Percentiles rank a stretch among this genome's conserved stretches.
Conservation (phyloP, 139 green algal genomes). For the Limnomonas spitsbergensis region DNA sequence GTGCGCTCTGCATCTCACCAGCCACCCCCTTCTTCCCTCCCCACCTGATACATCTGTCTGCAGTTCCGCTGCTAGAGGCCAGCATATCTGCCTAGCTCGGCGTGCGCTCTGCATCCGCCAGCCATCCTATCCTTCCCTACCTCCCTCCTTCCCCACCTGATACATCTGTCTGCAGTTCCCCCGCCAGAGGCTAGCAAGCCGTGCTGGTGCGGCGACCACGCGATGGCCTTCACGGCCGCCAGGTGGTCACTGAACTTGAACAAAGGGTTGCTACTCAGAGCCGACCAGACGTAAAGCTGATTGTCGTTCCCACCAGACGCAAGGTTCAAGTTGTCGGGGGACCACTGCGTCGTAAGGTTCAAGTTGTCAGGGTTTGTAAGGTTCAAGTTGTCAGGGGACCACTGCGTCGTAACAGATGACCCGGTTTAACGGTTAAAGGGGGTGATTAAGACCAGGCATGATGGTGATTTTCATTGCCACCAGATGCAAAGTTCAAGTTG, state of each 20-base stretch:
- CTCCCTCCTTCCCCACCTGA: slow-evolving; percentile 59
- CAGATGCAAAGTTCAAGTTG: slow-evolving; percentile 73
- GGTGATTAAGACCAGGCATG: slow-evolving; percentile 56
- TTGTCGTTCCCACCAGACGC: slow-evolving; percentile 88
- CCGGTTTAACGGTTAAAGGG: too few species aligned
- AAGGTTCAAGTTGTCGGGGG: slow-evolving; percentile 71
- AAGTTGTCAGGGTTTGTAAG: slow-evolving; percentile 82
- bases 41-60: slow-evolving; percentile 85
- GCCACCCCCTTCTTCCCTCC: too few species aligned
- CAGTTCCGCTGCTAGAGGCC: slow-evolving; percentile 90
- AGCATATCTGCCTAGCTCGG: slow-evolving; percentile 94
- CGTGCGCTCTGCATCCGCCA: too few species aligned
- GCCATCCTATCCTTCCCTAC: too few species aligned
- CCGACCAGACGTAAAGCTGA: slow-evolving; percentile 53
- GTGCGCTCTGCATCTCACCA: too few species aligned
- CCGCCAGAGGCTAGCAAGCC: slow-evolving; percentile 89
- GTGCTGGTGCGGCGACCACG: slow-evolving; percentile 96
- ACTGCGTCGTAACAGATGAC: too few species aligned
- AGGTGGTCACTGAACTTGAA: slow-evolving; percentile 69
- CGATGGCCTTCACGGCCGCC: slow-evolving; percentile 93
- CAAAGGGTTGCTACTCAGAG: slow-evolving; percentile 33
- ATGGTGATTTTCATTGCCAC: slow-evolving; percentile 82
- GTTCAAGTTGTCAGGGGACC: slow-evolving; percentile 75
- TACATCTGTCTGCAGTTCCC: slow-evolving; percentile 93
- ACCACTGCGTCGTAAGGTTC: slow-evolving; percentile 90